These are phyloP conservation scores for Dendrobium huoshanense DNA, from an alignment of 106 monocot genomes.

Conservation along the genomic window DNA sequence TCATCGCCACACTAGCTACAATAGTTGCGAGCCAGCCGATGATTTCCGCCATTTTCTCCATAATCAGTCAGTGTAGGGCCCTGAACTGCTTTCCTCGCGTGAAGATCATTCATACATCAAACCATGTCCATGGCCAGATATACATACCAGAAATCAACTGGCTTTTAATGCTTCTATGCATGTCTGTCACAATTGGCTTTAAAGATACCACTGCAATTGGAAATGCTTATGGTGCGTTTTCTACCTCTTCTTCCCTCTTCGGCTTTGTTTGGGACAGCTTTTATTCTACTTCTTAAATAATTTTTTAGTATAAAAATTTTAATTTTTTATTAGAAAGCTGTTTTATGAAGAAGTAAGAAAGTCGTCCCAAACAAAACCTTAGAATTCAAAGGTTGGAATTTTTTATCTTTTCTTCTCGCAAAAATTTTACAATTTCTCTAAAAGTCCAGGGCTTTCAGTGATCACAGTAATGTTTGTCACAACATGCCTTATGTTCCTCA, in stretches of 20 bases:
- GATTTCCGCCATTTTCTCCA: slow-evolving; percentile 82
- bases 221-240: slow-evolving; percentile 72
- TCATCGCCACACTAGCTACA: slow-evolving; percentile 71
- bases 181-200: slow-evolving; percentile 62
- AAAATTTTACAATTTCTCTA: background rate
- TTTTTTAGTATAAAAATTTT: too few relatives aligned
- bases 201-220: slow-evolving; percentile 56
- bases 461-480: slow-evolving; percentile 84
- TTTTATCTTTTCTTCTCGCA: too few relatives aligned
- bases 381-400: background rate
- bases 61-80: slow-evolving; percentile 72
- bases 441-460: slow-evolving; percentile 59
- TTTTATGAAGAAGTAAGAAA: too few relatives aligned
- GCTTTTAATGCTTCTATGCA: slow-evolving; percentile 64
- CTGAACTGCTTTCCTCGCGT: slow-evolving; percentile 79
- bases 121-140: slow-evolving; percentile 69
- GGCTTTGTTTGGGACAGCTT: too few relatives aligned
- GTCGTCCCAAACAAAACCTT: too few relatives aligned
- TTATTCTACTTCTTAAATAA: too few relatives aligned
- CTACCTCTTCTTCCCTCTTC: background rate
- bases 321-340: too few relatives aligned
- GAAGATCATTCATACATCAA: slow-evolving; percentile 80
- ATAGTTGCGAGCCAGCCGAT: slow-evolving; percentile 71
- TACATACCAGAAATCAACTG: slow-evolving; percentile 94
- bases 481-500: slow-evolving; percentile 75